Evolutionary conservation across 129 eudicot genomes (phyloP).

Genomic region (Gnaphalium uliginosum): DNA sequence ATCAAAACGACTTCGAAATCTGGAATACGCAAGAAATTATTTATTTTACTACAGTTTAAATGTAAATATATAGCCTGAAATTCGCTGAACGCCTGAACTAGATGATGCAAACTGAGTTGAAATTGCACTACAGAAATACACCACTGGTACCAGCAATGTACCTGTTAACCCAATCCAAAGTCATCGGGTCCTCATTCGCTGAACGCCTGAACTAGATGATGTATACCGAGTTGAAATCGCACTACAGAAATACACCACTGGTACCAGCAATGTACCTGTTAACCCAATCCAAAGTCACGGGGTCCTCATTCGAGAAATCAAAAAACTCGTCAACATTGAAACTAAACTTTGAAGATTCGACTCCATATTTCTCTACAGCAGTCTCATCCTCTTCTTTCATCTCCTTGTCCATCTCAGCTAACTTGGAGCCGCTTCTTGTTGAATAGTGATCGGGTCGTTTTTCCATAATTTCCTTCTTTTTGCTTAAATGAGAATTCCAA

Average conservation of each 20-base stretch:
- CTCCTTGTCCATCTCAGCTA: conserved; percentile 7
- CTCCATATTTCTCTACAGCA: conserved; percentile 13
- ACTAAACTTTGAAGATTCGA: conserved; percentile 29
- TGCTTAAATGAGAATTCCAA: conserved; percentile 47
- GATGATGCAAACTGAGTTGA: conserved; percentile 9
- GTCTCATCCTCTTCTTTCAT: conserved; percentile 30
- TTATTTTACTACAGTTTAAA: background rate
- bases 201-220: background rate
- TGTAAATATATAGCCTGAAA: background rate
- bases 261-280: conserved; percentile 32
- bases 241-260: conserved; percentile 23
- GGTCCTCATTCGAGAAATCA: conserved; percentile 50
- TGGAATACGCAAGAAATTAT: background rate
- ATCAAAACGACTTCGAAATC: background rate
- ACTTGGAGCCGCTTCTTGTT: conserved; percentile 1
- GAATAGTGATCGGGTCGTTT: conserved; percentile 14
- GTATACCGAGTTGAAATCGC: background rate
- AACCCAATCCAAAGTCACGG: conserved; percentile 42
- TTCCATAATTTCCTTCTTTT: conserved; percentile 34
- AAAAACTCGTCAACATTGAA: conserved; percentile 43
- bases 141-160: conserved; percentile 26
- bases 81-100: background rate
- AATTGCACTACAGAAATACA: conserved; percentile 20
- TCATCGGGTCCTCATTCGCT: conserved; percentile 27
- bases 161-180: conserved; percentile 44